Base-by-base conservation (phyloP, 2,329 filamentous ascomycete genomes). In the Clonostachys rhizophaga region DNA sequence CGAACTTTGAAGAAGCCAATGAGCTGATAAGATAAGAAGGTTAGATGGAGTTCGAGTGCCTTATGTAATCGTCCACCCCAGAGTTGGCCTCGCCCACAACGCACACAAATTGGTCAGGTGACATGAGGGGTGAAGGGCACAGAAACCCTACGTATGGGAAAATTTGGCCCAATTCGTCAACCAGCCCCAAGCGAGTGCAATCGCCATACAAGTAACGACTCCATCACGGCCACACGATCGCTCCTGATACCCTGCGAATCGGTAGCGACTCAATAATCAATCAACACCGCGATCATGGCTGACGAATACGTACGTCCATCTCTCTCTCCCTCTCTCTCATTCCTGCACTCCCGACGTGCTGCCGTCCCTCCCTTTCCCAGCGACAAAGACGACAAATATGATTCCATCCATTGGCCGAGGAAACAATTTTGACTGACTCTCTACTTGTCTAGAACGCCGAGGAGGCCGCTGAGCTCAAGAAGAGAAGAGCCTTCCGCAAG, bases 391-490 rank as follows among this genome's bases (percentile, higher is more conserved):
- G 20, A 42, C 14, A 41, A 41, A 41, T 34, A 47, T 17, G 33
- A 41, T 42, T 47, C 39, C 45, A 46, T 30, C 36, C 36, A 18
- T 39, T 39, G 36, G 36, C 14, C 36, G 36, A 39, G 35, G 18
- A 42, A 49, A 51, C 40, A 48, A 47, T 42, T 49, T 48, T 41
- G 47, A 53, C 67, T 67, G 54, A 67, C 61, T 50, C 55, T 51
- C 53, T 45, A 42, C 46, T 47, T 37, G 48, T 50, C 63, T 66
- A 96, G 91, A 92, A 96, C 81, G 86, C 91, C 74, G 91, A 95
- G 82, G 89, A 94, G 84, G 92, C 92, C 78, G 92, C 91, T 72
- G 94, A 96, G 89, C 81, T 99, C 78, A 99, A 97, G 91, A 95
- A 89, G 84, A 95, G 87, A 83, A 95, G 94, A 92, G 81, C 91